Evolutionary conservation across 345 rosid species (phyloP).

Genomic region (Hibiscus tridactylites): DNA sequence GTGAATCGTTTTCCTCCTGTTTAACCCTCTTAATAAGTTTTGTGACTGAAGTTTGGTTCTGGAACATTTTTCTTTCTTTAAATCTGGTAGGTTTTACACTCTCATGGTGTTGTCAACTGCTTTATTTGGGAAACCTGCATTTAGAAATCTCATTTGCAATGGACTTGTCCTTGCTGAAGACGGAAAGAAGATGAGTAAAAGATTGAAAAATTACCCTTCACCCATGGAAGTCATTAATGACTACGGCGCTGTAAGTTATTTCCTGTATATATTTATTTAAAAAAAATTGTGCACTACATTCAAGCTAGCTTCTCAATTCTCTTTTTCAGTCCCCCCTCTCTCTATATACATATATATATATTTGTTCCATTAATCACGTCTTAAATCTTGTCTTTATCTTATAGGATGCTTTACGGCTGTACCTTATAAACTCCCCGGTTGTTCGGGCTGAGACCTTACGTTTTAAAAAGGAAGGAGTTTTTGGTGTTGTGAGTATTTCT

Average conservation of each 20-base stretch:
- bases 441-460: conserved; percentile 96
- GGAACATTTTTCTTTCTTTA: not conserved
- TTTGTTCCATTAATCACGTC: not conserved
- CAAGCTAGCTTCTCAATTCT: not conserved
- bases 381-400: not conserved
- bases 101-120: conserved; percentile 99
- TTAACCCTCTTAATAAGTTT: not conserved
- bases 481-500: conserved; percentile 73
- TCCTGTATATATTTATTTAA: not conserved
- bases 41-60: not conserved
- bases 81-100: conserved; percentile 77
- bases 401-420: conserved; percentile 91
- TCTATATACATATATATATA: not conserved
- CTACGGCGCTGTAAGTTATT: conserved; percentile 83
- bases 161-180: conserved; percentile 98
- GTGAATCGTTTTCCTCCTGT: not conserved
- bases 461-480: conserved; percentile 89
- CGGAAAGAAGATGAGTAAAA: conserved; percentile 98
- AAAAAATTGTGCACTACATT: conserved; percentile 4
- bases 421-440: conserved; percentile 95
- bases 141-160: conserved; percentile 88
- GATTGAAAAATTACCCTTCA: conserved; percentile 78
- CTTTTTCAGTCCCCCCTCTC: not conserved
- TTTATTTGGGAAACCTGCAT: conserved; percentile 88
- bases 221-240: conserved; percentile 85